Conservation (phyloP, 331 rosid species). For the Dryas integrifolia region DNA sequence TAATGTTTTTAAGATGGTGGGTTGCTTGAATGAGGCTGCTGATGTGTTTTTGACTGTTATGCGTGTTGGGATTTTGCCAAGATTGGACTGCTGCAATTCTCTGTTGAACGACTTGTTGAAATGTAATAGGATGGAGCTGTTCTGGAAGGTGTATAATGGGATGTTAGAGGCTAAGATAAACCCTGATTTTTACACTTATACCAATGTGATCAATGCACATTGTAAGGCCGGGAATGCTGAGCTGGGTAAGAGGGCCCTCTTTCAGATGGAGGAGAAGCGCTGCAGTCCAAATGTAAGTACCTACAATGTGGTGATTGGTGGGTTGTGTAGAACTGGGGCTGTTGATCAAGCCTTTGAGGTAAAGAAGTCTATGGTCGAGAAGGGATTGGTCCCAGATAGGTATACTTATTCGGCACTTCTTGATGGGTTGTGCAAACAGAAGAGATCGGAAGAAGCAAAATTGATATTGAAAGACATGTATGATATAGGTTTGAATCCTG, state of each 20-base stretch:
- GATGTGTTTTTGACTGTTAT: conserved; percentile 33
- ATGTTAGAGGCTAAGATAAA: conserved; percentile 36
- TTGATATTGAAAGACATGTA: conserved; percentile 36
- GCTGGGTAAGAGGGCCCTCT: conserved; percentile 34
- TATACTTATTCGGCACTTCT: conserved; percentile 41
- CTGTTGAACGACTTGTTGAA: conserved; percentile 47
- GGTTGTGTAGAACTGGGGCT: conserved; percentile 41
- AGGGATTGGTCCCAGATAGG: conserved; percentile 43
- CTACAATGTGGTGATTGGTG: conserved; percentile 41
- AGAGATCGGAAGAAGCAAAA: conserved; percentile 42
- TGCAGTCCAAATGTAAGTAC: conserved; percentile 38
- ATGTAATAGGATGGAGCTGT: conserved; percentile 32
- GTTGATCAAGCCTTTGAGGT: conserved; percentile 42
- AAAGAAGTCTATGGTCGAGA: conserved; percentile 37
- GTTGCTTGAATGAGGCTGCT: conserved; percentile 40
- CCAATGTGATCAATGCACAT: conserved; percentile 41
- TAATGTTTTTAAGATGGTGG: conserved; percentile 32
- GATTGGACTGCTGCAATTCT: conserved; percentile 35
- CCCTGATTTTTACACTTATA: conserved; percentile 43
- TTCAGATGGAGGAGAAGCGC: conserved; percentile 52
- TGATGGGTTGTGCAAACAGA: conserved; percentile 42
- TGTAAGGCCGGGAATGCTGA: conserved; percentile 40
- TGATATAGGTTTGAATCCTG: conserved; percentile 44
- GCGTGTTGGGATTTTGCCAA: conserved; percentile 33
- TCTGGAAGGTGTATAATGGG: conserved; percentile 48